Conservation (phyloP, 2,329 filamentous ascomycete genomes). For the Diaporthe vexans region DNA sequence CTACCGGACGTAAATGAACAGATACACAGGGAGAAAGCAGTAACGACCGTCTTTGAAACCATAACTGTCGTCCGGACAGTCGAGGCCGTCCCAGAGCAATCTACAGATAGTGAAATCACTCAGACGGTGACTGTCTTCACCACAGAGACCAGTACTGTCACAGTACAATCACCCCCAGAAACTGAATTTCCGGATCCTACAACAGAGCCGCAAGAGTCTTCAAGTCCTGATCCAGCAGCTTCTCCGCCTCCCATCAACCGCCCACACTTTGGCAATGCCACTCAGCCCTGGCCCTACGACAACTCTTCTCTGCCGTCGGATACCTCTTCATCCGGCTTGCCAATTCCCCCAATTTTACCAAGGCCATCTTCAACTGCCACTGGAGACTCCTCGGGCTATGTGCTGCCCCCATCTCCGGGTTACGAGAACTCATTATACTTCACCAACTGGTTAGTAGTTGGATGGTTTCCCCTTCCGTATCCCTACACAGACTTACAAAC, state of each 20-base stretch:
- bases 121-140: constrained; percentile 34
- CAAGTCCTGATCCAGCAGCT: neutral
- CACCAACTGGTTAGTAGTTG: constrained; percentile 63
- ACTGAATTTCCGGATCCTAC: neutral
- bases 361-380: constrained; percentile 25
- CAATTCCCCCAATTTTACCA: neutral
- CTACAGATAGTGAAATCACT: neutral
- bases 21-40: neutral
- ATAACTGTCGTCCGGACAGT: constrained; percentile 22
- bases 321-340: neutral
- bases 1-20: constrained; percentile 1
- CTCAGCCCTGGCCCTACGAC: neutral
- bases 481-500: neutral
- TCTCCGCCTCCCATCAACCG: neutral
- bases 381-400: constrained; percentile 29
- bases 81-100: neutral
- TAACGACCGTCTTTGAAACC: constrained; percentile 18
- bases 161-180: neutral
- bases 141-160: constrained; percentile 20
- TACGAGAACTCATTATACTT: constrained; percentile 65
- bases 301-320: constrained; percentile 12
- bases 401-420: constrained; percentile 23
- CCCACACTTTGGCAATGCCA: constrained; percentile 18
- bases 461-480: neutral
- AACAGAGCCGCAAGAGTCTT: neutral